phyloP scores from a whole-genome alignment of 2,329 filamentous ascomycete genomes.

The Fusarium napiforme region DNA sequence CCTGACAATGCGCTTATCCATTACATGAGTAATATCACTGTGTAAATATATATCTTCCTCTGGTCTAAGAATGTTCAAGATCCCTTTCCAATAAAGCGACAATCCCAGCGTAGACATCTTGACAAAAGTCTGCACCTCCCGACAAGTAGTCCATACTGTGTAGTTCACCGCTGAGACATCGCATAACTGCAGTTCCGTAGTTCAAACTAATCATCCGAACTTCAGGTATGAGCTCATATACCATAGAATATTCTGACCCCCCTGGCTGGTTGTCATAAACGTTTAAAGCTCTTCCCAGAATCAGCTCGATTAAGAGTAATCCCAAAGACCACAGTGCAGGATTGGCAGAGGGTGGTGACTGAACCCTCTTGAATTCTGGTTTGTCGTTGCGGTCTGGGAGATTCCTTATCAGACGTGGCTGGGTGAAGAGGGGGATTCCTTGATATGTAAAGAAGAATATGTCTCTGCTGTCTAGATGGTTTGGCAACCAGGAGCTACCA shows the following conservation, averaged over 20 bases:
- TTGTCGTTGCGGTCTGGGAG: neutral
- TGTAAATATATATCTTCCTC: neutral
- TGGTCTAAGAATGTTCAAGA: neutral
- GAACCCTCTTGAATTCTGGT: neutral
- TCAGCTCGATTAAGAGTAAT: neutral
- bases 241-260: neutral
- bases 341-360: neutral
- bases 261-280: neutral
- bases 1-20: no score
- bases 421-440: neutral
- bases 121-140: neutral
- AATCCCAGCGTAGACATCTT: neutral
- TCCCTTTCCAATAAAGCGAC: neutral
- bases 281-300: neutral
- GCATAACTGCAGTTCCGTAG: neutral
- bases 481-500: neutral
- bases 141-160: neutral
- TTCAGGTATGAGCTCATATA: neutral
- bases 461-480: neutral
- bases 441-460: neutral
- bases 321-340: neutral
- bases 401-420: neutral
- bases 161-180: neutral
- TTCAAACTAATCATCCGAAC: neutral
- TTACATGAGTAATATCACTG: no score